Evolutionary conservation across 805 yeast species (phyloP), one percentile per base, ranked within the genome.

Genomic region (Kodamaea sagamina): DNA sequence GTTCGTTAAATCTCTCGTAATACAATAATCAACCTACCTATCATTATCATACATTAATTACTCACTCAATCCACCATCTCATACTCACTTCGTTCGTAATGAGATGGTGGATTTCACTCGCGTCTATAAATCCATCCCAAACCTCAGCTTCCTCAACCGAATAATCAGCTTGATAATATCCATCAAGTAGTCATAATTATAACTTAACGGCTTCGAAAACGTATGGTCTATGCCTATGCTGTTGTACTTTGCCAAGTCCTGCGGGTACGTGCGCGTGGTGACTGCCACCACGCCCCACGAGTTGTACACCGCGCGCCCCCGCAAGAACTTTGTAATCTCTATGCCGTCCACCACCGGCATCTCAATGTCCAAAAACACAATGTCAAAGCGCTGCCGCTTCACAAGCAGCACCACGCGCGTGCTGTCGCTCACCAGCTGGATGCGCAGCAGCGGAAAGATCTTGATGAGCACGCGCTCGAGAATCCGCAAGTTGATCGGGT

Each of bases 341-440:
- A 67, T 54, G 9, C 77, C 77, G 13, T 65, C 54, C 13, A 71
- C 56, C 9, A 49, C 52, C 4, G 77, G 77, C 77, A 72, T 72
- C 46, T 72, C 77, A 24, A 72, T 72, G 48, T 72, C 77, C 31
- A 71, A 54, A 41, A 71, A 72, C 6, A 68, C 56, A 24, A 64
- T 50, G 43, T 69, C 68, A 39, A 54, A 66, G 12, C 34, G 28
- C 21, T 49, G 45, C 1, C 44, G 35, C 10, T 46, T 36, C 2
- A 65, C 42, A 9, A 49, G 27, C 11, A 50, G 44, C 41, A 57
- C 42, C 7, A 68, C 67, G 31, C 53, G 49, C 1, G 67, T 55
- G 19, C 64, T 54, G 44, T 71, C 68, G 32, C 57, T 58, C 7
- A 63, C 50, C 25, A 58, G 57, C 9, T 53, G 55, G 8, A 69